Evolutionary conservation across 768 basidiomycete species (phyloP).

Genomic region (Calocybe indica): DNA sequence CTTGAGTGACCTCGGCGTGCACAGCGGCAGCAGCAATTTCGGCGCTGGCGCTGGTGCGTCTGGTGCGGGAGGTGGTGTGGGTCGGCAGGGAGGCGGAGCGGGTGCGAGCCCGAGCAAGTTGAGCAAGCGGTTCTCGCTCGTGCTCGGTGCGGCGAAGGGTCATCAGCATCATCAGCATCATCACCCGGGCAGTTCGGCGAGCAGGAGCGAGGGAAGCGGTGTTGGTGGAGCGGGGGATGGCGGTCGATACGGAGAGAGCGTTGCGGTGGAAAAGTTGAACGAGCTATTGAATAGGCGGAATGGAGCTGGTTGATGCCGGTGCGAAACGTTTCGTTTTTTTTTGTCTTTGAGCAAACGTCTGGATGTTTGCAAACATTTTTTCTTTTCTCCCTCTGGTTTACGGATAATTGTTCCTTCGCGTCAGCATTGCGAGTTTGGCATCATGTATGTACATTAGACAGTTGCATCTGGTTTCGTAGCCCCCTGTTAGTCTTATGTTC

Average conservation of each 20-base stretch:
- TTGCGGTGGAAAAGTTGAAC: constrained; percentile 48
- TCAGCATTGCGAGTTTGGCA: too few relatives aligned
- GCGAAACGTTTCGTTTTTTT: not conserved
- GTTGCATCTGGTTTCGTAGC: too few relatives aligned
- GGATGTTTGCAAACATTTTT: too few relatives aligned
- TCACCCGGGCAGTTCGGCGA: not conserved
- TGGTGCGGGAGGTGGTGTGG: constrained; percentile 6
- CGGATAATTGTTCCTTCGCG: too few relatives aligned
- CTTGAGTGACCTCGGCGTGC: constrained; percentile 4
- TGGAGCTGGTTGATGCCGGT: not conserved
- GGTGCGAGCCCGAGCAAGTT: constrained; percentile 23
- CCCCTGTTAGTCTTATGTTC: too few relatives aligned
- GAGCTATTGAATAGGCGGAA: constrained; percentile 43
- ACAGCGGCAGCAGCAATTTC: constrained; percentile 7
- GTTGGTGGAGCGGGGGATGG: constrained; percentile 23
- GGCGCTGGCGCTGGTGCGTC: constrained; percentile 22
- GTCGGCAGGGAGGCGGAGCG: constrained; percentile 13
- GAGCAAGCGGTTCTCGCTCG: constrained; percentile 46
- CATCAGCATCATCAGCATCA: constrained; percentile 7
- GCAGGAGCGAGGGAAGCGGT: constrained; percentile 13
- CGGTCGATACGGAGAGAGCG: constrained; percentile 27
- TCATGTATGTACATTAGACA: too few relatives aligned
- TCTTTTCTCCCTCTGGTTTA: too few relatives aligned
- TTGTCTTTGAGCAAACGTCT: too few relatives aligned
- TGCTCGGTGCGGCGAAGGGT: constrained; percentile 33